Conservation (phyloP, 805 yeast genomes). For the Schizosaccharomyces pombe region DNA sequence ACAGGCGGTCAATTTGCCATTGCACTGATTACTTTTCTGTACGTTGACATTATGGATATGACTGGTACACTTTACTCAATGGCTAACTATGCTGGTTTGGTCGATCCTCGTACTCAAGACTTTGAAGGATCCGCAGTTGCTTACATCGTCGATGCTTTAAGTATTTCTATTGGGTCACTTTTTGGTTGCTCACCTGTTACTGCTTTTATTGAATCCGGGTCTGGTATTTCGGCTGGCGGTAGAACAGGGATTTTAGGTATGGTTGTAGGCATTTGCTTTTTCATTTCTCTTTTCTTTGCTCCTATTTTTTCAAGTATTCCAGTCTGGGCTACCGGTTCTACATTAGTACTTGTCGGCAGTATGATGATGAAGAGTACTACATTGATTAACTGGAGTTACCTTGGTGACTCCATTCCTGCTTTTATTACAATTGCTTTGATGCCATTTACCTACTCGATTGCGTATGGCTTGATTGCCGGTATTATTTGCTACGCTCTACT, state of each 20-base stretch:
- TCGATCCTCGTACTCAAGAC: slow-evolving; percentile 10
- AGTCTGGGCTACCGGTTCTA: slow-evolving; percentile 12
- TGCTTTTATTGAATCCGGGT: slow-evolving; percentile 11
- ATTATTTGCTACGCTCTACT: slow-evolving; percentile 9
- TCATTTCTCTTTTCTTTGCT: slow-evolving; percentile 10
- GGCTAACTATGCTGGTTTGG: slow-evolving; percentile 10
- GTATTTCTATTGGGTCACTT: slow-evolving; percentile 10
- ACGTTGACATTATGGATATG: slow-evolving; percentile 11
- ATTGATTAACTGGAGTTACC: slow-evolving; percentile 10
- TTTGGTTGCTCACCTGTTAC: slow-evolving; percentile 11
- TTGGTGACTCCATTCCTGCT: slow-evolving; percentile 11
- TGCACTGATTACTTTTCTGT: slow-evolving; percentile 11
- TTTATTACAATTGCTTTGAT: slow-evolving; percentile 11
- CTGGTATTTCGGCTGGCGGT: slow-evolving; percentile 12
- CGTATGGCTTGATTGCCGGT: slow-evolving; percentile 11
- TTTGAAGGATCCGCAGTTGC: slow-evolving; percentile 12
- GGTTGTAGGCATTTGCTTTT: slow-evolving; percentile 10
- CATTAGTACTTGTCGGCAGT: slow-evolving; percentile 10
- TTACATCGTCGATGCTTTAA: slow-evolving; percentile 10
- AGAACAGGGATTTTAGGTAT: slow-evolving; percentile 10
- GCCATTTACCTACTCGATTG: slow-evolving; percentile 12
- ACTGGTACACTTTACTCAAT: slow-evolving; percentile 12
- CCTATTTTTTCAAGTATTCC: slow-evolving; percentile 12
- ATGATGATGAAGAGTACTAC: slow-evolving; percentile 11
- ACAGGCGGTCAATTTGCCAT: slow-evolving; percentile 10